Conservation (phyloP, 371 early-diverging fungal species). For the Mortierella sp. region DNA sequence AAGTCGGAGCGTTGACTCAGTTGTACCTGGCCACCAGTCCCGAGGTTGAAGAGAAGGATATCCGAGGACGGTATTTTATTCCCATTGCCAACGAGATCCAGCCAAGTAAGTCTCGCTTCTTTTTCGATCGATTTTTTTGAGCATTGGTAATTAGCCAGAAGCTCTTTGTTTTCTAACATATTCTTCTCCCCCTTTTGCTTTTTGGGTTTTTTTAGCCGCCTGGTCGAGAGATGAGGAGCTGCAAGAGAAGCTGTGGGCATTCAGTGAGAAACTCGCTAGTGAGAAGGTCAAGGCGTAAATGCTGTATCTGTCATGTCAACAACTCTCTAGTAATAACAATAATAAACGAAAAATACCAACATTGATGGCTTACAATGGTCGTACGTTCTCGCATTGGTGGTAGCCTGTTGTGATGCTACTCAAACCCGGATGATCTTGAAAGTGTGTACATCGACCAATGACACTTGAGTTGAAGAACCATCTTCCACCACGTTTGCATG, state of each 20-base stretch:
- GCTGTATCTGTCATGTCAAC: not conserved
- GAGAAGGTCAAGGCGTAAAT: conserved; percentile 54
- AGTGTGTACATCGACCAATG: too few relatives aligned
- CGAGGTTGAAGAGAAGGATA: conserved; percentile 64
- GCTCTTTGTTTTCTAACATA: not conserved
- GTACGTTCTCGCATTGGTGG: too few relatives aligned
- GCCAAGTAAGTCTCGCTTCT: conserved; percentile 25
- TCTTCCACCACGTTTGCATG: too few relatives aligned
- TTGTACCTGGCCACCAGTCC: conserved; percentile 76
- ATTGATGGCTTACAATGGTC: too few relatives aligned
- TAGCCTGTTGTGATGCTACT: too few relatives aligned
- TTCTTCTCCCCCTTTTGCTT: not conserved
- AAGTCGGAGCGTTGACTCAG: conserved; percentile 73
- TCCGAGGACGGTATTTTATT: conserved; percentile 69
- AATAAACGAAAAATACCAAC: too few relatives aligned
- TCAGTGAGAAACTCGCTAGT: conserved; percentile 53
- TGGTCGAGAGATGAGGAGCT: conserved; percentile 47
- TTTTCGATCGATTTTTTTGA: not conserved
- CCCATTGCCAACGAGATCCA: conserved; percentile 29
- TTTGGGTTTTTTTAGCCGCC: conserved; percentile 20
- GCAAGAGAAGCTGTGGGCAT: conserved; percentile 60
- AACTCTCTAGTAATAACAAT: too few relatives aligned
- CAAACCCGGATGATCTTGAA: too few relatives aligned
- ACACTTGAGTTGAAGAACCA: too few relatives aligned
- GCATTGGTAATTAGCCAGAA: too few relatives aligned